These are phyloP conservation scores for Myxozyma lipomycoides DNA, from an alignment of 805 yeast genomes.

Conservation along the genomic window DNA sequence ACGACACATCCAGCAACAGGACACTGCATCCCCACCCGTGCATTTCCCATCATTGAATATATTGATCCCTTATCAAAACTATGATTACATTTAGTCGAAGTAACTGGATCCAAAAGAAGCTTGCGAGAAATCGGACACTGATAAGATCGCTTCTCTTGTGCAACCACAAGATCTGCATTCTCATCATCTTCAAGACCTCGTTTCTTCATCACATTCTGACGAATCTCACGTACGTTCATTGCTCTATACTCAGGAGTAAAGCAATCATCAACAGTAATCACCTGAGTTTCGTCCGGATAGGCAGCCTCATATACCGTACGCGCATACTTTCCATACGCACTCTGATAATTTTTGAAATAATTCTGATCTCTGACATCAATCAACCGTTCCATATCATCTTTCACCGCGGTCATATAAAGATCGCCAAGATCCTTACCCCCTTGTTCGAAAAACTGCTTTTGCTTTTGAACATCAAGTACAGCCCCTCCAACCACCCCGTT, in stretches of 20 bases:
- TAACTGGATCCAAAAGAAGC: slow-evolving; percentile 34
- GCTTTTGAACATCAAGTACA: neutral
- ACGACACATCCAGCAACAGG: slow-evolving; percentile 28
- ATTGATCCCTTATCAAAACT: slow-evolving; percentile 33
- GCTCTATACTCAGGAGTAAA: too few relatives aligned
- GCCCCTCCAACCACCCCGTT: neutral
- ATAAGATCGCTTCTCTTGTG: slow-evolving; percentile 28
- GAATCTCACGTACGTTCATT: too few relatives aligned
- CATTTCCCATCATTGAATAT: neutral
- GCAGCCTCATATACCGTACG: slow-evolving; percentile 15
- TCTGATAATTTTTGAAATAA: too few relatives aligned
- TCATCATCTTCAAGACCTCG: slow-evolving; percentile 10
- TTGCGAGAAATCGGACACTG: slow-evolving; percentile 35
- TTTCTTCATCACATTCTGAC: neutral
- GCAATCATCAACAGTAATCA: too few relatives aligned
- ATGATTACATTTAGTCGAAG: slow-evolving; percentile 33
- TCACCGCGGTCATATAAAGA: neutral
- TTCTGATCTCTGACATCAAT: neutral
- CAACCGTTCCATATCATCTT: neutral
- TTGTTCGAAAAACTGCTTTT: neutral
- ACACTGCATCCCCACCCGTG: slow-evolving; percentile 6
- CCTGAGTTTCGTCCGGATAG: too few relatives aligned
- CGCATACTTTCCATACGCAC: slow-evolving; percentile 4
- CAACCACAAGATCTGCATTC: slow-evolving; percentile 35
- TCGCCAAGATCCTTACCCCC: neutral